Evolutionary conservation across 768 basidiomycete genomes (phyloP).

Genomic region (Agrocybe praecox): DNA sequence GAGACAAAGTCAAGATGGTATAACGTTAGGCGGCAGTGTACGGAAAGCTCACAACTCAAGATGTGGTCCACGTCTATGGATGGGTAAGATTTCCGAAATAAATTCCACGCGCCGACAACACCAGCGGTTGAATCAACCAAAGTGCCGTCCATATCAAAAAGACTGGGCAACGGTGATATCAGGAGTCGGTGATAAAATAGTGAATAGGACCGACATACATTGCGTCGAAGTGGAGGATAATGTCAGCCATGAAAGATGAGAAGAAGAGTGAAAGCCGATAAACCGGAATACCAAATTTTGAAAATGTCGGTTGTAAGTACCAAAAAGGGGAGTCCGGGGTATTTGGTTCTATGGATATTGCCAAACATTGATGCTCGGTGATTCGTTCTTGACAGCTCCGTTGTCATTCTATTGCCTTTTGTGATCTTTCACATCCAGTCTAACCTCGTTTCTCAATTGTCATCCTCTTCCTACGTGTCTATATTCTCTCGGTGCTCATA

Average conservation of each 20-base stretch:
- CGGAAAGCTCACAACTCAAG: constrained; percentile 55
- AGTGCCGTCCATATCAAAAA: constrained; percentile 87
- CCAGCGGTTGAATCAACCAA: constrained; percentile 83
- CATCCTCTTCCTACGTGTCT: constrained; percentile 8
- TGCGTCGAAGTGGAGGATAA: constrained; percentile 40
- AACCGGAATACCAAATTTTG: constrained; percentile 6
- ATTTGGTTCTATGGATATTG: constrained; percentile 37
- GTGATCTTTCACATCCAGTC: constrained; percentile 10
- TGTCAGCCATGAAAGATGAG: constrained; percentile 32
- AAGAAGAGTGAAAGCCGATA: constrained; percentile 9
- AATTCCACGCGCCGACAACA: constrained; percentile 81
- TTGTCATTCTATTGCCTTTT: constrained; percentile 17
- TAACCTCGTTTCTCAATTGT: constrained; percentile 5
- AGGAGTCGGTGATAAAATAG: constrained; percentile 17
- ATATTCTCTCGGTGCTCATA: constrained; percentile 35
- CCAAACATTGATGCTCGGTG: constrained; percentile 39
- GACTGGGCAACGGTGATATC: constrained; percentile 36
- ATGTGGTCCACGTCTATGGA: constrained; percentile 61
- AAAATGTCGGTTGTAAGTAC: constrained; percentile 8
- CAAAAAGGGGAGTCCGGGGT: constrained; percentile 16
- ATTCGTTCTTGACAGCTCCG: constrained; percentile 22
- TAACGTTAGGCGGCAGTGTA: constrained; percentile 8
- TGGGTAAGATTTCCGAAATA: constrained; percentile 73
- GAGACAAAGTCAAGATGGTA: constrained; percentile 5
- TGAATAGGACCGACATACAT: constrained; percentile 36